phyloP scores from a whole-genome alignment of 2,329 filamentous ascomycete species.

The Colletotrichum sojae region DNA sequence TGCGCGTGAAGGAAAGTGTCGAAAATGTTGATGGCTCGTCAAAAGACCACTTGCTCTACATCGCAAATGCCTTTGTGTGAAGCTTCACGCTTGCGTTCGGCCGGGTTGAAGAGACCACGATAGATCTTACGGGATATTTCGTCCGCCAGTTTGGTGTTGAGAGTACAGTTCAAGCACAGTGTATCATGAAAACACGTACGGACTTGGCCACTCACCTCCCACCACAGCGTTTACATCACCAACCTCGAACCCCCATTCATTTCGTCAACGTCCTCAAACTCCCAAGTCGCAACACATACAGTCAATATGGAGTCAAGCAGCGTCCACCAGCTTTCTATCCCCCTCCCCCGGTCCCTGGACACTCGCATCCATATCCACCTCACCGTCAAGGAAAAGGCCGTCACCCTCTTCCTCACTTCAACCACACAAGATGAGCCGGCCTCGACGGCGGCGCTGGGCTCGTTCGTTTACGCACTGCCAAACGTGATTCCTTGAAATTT shows the following conservation, averaged over 20 bases:
- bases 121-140: too few species aligned
- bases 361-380: slow-evolving; percentile 74
- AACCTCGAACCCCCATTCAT: slow-evolving; percentile 6
- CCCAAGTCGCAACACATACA: background rate
- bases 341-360: slow-evolving; percentile 72
- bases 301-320: slow-evolving; percentile 39
- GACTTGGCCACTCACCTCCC: slow-evolving; percentile 4
- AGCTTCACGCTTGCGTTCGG: too few species aligned
- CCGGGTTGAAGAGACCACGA: too few species aligned
- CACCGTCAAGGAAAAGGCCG: slow-evolving; percentile 69
- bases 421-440: slow-evolving; percentile 66
- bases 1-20: background rate
- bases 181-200: background rate
- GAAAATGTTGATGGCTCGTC: background rate
- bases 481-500: slow-evolving; percentile 71
- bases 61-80: too few species aligned
- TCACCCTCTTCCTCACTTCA: slow-evolving; percentile 74
- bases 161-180: background rate
- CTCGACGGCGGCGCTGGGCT: slow-evolving; percentile 76
- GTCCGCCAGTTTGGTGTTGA: background rate
- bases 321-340: slow-evolving; percentile 66
- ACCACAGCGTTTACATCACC: slow-evolving; percentile 24
- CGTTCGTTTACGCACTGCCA: slow-evolving; percentile 93
- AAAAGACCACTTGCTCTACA: too few species aligned
- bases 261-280: background rate